Percentiles rank a stretch among this genome's conserved stretches.
Evolutionary conservation across 345 rosid species (phyloP).

Genomic region (Eucalyptus cloeziana): DNA sequence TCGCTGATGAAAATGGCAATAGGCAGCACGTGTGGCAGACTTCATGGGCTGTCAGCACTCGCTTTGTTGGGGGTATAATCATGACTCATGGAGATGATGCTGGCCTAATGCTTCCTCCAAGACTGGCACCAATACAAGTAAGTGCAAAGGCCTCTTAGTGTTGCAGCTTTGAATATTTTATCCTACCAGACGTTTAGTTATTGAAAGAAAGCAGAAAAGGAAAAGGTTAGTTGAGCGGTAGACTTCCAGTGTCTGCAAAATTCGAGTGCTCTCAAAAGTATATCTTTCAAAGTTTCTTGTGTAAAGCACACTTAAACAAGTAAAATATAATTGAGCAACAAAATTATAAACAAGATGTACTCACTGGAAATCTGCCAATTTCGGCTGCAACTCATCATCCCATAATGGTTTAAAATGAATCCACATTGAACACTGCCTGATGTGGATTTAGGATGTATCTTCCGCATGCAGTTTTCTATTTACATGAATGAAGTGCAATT

Average conservation of each 20-base stretch:
- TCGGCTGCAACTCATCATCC: not conserved
- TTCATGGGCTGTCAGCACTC: constrained; percentile 95
- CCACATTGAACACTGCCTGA: not conserved
- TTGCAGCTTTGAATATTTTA: not conserved
- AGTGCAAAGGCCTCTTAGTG: not conserved
- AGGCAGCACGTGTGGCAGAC: constrained; percentile 98
- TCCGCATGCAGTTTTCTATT: not conserved
- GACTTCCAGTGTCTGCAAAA: not conserved
- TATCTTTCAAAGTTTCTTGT: not conserved
- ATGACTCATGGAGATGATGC: constrained; percentile 97
- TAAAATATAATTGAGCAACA: not conserved
- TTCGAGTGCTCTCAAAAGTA: not conserved
- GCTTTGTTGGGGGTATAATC: constrained; percentile 92
- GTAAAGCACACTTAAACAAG: not conserved
- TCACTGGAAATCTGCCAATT: not conserved
- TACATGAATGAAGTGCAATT: not conserved
- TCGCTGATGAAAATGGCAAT: constrained; percentile 80
- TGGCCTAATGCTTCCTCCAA: constrained; percentile 92
- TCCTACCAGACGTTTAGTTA: not conserved
- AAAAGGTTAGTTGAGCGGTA: not conserved
- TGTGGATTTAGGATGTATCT: not conserved
- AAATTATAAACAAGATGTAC: not conserved
- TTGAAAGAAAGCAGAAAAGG: not conserved
- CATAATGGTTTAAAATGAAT: not conserved
- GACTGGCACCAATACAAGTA: constrained; percentile 86